Percentiles rank a stretch among this genome's conserved stretches.
Evolutionary conservation across 331 rosid species (phyloP).

Genomic region (Malus hybrid): DNA sequence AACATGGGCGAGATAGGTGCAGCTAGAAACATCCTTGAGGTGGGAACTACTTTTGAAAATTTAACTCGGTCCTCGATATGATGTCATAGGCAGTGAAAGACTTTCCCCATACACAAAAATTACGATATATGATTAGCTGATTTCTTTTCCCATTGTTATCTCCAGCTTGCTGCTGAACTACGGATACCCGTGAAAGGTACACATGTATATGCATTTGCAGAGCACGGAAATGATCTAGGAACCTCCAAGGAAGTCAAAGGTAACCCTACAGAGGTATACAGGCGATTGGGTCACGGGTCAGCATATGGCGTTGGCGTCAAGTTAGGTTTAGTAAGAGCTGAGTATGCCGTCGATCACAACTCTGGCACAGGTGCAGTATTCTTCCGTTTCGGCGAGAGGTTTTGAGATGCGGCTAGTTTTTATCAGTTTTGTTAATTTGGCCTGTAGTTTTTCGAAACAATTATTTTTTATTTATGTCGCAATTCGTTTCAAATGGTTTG

Average conservation of each 20-base stretch:
- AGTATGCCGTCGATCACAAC: slow-evolving; percentile 87
- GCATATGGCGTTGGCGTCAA: slow-evolving; percentile 79
- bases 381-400: slow-evolving; percentile 97
- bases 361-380: slow-evolving; percentile 79
- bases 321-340: slow-evolving; percentile 80
- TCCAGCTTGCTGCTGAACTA: slow-evolving; percentile 85
- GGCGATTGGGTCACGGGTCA: slow-evolving; percentile 82
- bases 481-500: background rate
- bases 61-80: background rate
- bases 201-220: slow-evolving; percentile 76
- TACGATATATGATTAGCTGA: slow-evolving; percentile 1
- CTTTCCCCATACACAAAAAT: background rate
- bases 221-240: slow-evolving; percentile 88
- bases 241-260: slow-evolving; percentile 82
- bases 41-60: slow-evolving; percentile 13
- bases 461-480: background rate
- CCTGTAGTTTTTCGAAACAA: background rate
- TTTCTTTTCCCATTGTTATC: background rate
- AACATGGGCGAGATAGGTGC: slow-evolving; percentile 95
- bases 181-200: slow-evolving; percentile 76
- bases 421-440: background rate
- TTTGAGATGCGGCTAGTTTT: slow-evolving; percentile 37
- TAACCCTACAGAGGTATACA: slow-evolving; percentile 81
- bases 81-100: background rate
- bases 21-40: slow-evolving; percentile 90